Evolutionary conservation across 768 basidiomycete genomes (phyloP).

Genomic region (Asterophora parasitica): DNA sequence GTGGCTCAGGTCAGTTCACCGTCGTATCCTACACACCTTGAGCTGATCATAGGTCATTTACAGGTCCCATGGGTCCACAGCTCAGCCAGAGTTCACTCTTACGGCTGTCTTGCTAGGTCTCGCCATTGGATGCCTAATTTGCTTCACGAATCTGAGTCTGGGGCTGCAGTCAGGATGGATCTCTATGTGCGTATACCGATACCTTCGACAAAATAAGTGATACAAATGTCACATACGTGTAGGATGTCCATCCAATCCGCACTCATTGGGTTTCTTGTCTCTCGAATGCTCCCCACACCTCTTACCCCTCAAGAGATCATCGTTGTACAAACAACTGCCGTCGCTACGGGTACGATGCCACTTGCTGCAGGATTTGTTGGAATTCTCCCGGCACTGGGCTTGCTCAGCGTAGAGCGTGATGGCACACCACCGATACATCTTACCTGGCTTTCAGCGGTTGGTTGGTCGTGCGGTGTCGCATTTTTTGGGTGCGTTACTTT

Average conservation of each 20-base stretch:
- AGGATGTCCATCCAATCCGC: conserved; percentile 98
- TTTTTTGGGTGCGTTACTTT: conserved; percentile 72
- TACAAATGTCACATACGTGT: conserved; percentile 3
- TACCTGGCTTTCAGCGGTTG: conserved; percentile 66
- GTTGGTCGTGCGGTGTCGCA: conserved; percentile 88
- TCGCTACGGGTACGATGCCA: conserved; percentile 90
- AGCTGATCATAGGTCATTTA: neutral
- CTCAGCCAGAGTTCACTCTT: conserved; percentile 39
- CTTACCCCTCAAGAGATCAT: conserved; percentile 91
- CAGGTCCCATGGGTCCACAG: conserved; percentile 10
- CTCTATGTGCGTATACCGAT: conserved; percentile 53
- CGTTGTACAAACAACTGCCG: conserved; percentile 92
- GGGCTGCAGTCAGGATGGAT: conserved; percentile 90
- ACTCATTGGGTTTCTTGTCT: conserved; percentile 85
- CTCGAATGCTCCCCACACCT: conserved; percentile 63
- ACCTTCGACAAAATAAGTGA: neutral
- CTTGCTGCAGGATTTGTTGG: conserved; percentile 86
- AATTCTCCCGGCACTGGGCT: conserved; percentile 82
- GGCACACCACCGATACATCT: conserved; percentile 72
- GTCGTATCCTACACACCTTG: neutral
- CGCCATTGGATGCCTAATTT: conserved; percentile 79
- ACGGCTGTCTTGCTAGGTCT: conserved; percentile 74
- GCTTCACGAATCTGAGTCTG: conserved; percentile 89
- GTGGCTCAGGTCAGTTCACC: conserved; percentile 12
- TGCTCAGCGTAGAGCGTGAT: conserved; percentile 72